Evolutionary conservation across 2,329 filamentous ascomycete genomes (phyloP).

Genomic region (Hymenoscyphus fructigenus): DNA sequence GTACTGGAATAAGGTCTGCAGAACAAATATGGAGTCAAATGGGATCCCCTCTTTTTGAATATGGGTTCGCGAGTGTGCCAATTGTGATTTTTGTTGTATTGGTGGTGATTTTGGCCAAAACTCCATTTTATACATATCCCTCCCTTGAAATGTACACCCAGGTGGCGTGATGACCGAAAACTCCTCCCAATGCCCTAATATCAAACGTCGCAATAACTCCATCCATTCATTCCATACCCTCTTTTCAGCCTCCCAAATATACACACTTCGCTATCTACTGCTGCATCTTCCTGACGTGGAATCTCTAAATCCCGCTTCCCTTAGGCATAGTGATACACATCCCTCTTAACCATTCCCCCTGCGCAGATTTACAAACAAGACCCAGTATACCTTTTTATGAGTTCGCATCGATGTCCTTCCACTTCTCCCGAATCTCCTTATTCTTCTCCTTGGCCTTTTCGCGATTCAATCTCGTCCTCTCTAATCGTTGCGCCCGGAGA

Average conservation of each 20-base stretch:
- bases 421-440: conserved; percentile 72
- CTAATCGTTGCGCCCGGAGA: conserved; percentile 74
- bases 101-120: not conserved
- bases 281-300: too few relatives aligned
- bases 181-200: conserved; percentile 16
- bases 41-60: not conserved
- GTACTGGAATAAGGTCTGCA: not conserved
- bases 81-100: not conserved
- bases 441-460: conserved; percentile 68
- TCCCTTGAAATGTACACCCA: not conserved
- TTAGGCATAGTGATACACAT: not conserved
- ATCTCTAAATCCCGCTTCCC: not conserved
- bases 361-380: not conserved
- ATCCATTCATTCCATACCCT: conserved; percentile 7
- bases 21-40: not conserved
- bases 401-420: conserved; percentile 75
- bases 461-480: conserved; percentile 76
- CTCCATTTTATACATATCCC: not conserved
- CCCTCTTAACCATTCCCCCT: not conserved
- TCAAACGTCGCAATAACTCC: not conserved
- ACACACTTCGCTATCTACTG: not conserved
- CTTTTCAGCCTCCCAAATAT: not conserved
- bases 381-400: conserved; percentile 42
- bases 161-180: conserved; percentile 18
- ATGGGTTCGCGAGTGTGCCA: not conserved